These are phyloP conservation scores for Pelargonium citronellum DNA, from an alignment of 441 rosid species.

Conservation along the genomic window DNA sequence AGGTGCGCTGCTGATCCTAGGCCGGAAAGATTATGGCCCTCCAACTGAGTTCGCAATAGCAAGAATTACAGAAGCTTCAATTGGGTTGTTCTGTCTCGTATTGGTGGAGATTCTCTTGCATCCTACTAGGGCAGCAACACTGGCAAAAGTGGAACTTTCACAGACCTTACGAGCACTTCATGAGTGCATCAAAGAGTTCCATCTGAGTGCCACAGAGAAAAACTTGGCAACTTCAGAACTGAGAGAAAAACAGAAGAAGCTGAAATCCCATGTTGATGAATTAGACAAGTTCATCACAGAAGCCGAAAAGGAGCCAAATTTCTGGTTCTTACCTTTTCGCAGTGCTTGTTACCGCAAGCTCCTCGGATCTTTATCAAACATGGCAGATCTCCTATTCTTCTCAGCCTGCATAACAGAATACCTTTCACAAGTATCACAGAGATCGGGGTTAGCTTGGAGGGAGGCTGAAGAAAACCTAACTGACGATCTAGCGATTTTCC, in stretches of 20 bases:
- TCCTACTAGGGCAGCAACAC: constrained; percentile 54
- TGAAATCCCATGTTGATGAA: constrained; percentile 31
- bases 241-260: constrained; percentile 24
- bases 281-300: constrained; percentile 43
- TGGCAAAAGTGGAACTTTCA: constrained; percentile 50
- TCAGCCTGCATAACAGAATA: constrained; percentile 18
- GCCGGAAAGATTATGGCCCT: constrained; percentile 52
- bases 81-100: constrained; percentile 54
- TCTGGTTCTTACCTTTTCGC: constrained; percentile 55
- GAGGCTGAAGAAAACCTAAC: not conserved
- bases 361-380: constrained; percentile 35
- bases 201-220: constrained; percentile 20
- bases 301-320: constrained; percentile 55
- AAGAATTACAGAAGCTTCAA: constrained; percentile 52
- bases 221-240: not conserved
- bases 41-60: constrained; percentile 62
- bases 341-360: constrained; percentile 33
- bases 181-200: constrained; percentile 26
- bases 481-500: constrained; percentile 39
- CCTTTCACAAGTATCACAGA: not conserved
- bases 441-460: not conserved
- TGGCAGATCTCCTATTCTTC: constrained; percentile 40
- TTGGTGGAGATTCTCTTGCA: constrained; percentile 40
- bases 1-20: constrained; percentile 61
- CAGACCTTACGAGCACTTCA: constrained; percentile 31